Evolutionary conservation across 306 rosid species (phyloP).

Genomic region (Hippophae rhamnoides): DNA sequence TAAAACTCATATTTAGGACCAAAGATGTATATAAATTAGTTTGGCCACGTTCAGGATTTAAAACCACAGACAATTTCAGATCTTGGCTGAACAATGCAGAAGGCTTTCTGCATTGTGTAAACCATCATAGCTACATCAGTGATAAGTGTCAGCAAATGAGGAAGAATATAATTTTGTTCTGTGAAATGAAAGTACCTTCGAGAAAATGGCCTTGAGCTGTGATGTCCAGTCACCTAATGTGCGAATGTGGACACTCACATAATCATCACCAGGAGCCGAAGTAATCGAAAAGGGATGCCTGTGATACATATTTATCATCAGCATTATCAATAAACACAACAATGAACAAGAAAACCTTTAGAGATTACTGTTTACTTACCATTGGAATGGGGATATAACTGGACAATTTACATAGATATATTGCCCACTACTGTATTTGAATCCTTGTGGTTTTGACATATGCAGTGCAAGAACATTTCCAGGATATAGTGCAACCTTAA

Average conservation of each 20-base stretch:
- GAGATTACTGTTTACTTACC: conserved; percentile 29
- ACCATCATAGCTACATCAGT: no score
- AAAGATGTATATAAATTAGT: no score
- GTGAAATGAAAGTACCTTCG: conserved; percentile 35
- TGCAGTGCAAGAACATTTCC: conserved; percentile 54
- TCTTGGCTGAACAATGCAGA: no score
- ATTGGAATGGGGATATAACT: conserved; percentile 72
- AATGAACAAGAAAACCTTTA: neutral
- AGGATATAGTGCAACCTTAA: conserved; percentile 57
- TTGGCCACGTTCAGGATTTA: no score
- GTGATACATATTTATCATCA: neutral
- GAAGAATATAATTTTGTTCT: no score
- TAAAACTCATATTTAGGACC: no score
- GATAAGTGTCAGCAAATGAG: no score
- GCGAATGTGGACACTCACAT: conserved; percentile 73
- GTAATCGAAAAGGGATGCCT: conserved; percentile 95
- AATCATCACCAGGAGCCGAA: conserved; percentile 83
- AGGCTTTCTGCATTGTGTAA: no score
- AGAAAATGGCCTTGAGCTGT: conserved; percentile 54
- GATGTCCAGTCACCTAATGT: conserved; percentile 90
- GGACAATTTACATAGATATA: conserved; percentile 63
- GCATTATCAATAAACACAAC: neutral
- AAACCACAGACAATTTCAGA: no score
- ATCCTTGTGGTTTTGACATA: conserved; percentile 60
- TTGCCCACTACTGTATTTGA: conserved; percentile 52